Percentiles rank a stretch among this genome's conserved stretches.
Evolutionary conservation across 2,329 filamentous ascomycete genomes (phyloP).

Genomic region (Juglanconis oblonga): DNA sequence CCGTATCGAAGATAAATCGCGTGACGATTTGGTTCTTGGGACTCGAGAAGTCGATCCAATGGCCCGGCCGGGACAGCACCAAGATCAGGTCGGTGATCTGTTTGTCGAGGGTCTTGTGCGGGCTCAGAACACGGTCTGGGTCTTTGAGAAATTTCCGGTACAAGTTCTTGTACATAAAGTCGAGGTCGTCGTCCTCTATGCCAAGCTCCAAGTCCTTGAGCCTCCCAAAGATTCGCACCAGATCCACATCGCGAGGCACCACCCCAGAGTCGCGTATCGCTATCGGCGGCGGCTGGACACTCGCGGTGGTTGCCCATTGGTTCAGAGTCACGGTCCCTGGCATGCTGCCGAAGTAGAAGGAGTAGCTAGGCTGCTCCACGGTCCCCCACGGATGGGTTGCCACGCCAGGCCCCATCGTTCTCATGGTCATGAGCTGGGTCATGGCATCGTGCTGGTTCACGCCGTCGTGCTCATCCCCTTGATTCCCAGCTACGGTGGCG

Average conservation of each 20-base stretch:
- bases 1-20: constrained; percentile 65
- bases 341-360: constrained; percentile 62
- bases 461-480: constrained; percentile 41
- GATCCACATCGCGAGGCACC: constrained; percentile 57
- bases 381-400: constrained; percentile 63
- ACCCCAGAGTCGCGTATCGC: constrained; percentile 57
- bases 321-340: constrained; percentile 72
- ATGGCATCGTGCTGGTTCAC: constrained; percentile 53
- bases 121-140: constrained; percentile 58
- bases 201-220: constrained; percentile 56
- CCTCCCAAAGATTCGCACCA: constrained; percentile 57
- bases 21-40: constrained; percentile 71
- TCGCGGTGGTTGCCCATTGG: constrained; percentile 61
- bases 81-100: constrained; percentile 72
- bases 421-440: constrained; percentile 57
- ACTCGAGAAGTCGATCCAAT: constrained; percentile 71
- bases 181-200: constrained; percentile 55
- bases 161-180: constrained; percentile 60
- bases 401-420: constrained; percentile 40
- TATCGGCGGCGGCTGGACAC: constrained; percentile 52
- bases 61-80: constrained; percentile 61
- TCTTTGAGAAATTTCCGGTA: constrained; percentile 67
- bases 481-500: constrained; percentile 47
- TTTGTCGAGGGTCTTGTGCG: constrained; percentile 63
- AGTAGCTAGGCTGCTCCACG: constrained; percentile 70